Evolutionary conservation across 1,139 yeast genomes (phyloP).

Genomic region (Yamadazyma pseudoaaseri): DNA sequence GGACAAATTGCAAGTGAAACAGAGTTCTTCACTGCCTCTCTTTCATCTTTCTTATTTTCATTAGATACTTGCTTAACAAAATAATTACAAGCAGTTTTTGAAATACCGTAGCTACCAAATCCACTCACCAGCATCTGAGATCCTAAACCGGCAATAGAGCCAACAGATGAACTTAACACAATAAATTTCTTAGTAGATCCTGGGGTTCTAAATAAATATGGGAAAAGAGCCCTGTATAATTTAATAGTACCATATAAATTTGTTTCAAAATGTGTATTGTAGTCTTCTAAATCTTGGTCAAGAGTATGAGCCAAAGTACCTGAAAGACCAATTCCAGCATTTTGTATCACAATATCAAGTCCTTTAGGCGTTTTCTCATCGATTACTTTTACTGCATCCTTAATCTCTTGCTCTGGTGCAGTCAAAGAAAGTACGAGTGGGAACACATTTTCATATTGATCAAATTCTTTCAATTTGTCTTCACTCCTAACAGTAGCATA

Average conservation of each 20-base stretch:
- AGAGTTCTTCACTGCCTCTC: slow-evolving; percentile 23
- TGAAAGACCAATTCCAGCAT: slow-evolving; percentile 6
- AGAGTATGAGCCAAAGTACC: neutral
- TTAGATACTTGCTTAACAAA: slow-evolving; percentile 3
- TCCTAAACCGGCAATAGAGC: slow-evolving; percentile 17
- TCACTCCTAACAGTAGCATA: slow-evolving; percentile 7
- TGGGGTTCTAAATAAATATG: slow-evolving; percentile 16
- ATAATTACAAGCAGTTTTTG: slow-evolving; percentile 5
- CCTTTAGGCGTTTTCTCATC: slow-evolving; percentile 4
- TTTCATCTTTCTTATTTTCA: slow-evolving; percentile 28
- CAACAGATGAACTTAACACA: slow-evolving; percentile 24
- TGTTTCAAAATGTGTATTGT: neutral
- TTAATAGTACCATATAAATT: slow-evolving; percentile 32
- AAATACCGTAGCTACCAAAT: slow-evolving; percentile 3
- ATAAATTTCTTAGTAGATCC: slow-evolving; percentile 19
- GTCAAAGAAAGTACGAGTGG: slow-evolving; percentile 4
- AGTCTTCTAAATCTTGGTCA: slow-evolving; percentile 3
- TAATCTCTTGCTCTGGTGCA: neutral
- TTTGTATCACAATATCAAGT: slow-evolving; percentile 7
- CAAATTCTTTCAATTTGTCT: slow-evolving; percentile 3
- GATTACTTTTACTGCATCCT: slow-evolving; percentile 5
- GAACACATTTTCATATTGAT: slow-evolving; percentile 5
- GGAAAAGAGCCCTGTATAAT: slow-evolving; percentile 23
- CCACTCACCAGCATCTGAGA: too few relatives aligned
- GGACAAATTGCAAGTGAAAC: slow-evolving; percentile 46